Evolutionary conservation across 2,329 filamentous ascomycete species (phyloP).

Genomic region (Epichloe glyceriae): DNA sequence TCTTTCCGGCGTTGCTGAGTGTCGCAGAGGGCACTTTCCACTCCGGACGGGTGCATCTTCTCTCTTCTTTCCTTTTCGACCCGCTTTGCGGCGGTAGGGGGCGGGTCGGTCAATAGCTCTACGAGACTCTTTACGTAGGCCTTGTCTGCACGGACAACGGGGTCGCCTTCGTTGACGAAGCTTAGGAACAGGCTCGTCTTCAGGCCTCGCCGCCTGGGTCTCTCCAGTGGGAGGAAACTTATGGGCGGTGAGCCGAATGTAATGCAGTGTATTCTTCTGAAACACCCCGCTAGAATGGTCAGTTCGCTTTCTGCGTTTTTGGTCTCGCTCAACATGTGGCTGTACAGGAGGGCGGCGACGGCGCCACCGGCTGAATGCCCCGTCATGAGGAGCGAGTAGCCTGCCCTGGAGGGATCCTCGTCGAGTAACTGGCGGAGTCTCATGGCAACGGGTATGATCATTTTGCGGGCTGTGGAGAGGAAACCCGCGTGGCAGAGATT

Average conservation of each 20-base stretch:
- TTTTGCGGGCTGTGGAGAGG: too few species aligned
- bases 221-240: conserved; percentile 54
- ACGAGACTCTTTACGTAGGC: conserved; percentile 61
- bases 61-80: too few species aligned
- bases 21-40: too few species aligned
- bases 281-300: conserved; percentile 52
- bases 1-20: conserved; percentile 24
- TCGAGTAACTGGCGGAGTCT: conserved; percentile 50
- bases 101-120: conserved; percentile 44
- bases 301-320: conserved; percentile 51
- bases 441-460: too few species aligned
- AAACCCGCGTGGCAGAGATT: too few species aligned
- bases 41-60: too few species aligned
- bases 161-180: conserved; percentile 80
- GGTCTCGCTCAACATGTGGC: conserved; percentile 60
- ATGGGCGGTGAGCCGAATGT: conserved; percentile 78
- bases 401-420: conserved; percentile 54
- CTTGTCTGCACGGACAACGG: conserved; percentile 64
- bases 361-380: conserved; percentile 54
- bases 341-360: conserved; percentile 46
- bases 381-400: conserved; percentile 65
- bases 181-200: conserved; percentile 62
- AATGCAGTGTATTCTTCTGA: conserved; percentile 71
- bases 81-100: too few species aligned
- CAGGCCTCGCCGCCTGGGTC: conserved; percentile 35